phyloP scores from a whole-genome alignment of 345 rosid genomes.

The Draba incana region DNA sequence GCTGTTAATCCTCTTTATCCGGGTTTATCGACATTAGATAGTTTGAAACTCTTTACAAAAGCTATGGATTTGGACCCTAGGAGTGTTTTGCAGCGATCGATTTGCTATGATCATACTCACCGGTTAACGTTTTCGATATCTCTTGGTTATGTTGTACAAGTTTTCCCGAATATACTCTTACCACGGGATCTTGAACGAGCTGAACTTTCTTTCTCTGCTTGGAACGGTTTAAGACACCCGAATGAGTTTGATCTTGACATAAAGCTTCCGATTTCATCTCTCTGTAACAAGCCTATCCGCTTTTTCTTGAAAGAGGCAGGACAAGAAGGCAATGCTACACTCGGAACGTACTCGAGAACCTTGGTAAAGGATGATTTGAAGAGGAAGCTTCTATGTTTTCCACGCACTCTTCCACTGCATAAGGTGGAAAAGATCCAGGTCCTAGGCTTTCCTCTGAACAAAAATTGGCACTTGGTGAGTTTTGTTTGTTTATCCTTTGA shows the following conservation, averaged over 20 bases:
- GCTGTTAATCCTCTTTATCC: conserved; percentile 86
- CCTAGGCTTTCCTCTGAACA: conserved; percentile 55
- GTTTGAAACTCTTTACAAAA: conserved; percentile 73
- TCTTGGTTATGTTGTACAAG: conserved; percentile 82
- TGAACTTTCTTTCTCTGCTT: conserved; percentile 78
- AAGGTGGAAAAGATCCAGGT: conserved; percentile 62
- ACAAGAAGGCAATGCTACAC: conserved; percentile 60
- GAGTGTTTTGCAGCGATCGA: conserved; percentile 83
- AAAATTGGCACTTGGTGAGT: conserved; percentile 87
- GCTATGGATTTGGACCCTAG: conserved; percentile 71
- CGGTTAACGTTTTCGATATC: conserved; percentile 66
- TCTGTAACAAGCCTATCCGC: conserved; percentile 44
- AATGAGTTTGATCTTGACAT: conserved; percentile 86
- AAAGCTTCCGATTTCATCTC: conserved; percentile 59
- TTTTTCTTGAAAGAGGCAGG: conserved; percentile 49
- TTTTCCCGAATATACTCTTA: conserved; percentile 61
- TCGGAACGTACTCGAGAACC: conserved; percentile 59
- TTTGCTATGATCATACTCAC: conserved; percentile 67
- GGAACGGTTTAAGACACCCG: conserved; percentile 61
- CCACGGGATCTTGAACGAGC: conserved; percentile 83
- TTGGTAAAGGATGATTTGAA: conserved; percentile 59
- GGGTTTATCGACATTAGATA: conserved; percentile 62
- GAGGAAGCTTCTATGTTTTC: conserved; percentile 78
- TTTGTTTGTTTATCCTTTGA: conserved; percentile 4
- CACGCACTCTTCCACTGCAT: conserved; percentile 61